Evolutionary conservation across 163 green algal genomes (phyloP), one percentile per base, ranked within the genome.

Genomic region (Chlamydomonas reinhardtii): DNA sequence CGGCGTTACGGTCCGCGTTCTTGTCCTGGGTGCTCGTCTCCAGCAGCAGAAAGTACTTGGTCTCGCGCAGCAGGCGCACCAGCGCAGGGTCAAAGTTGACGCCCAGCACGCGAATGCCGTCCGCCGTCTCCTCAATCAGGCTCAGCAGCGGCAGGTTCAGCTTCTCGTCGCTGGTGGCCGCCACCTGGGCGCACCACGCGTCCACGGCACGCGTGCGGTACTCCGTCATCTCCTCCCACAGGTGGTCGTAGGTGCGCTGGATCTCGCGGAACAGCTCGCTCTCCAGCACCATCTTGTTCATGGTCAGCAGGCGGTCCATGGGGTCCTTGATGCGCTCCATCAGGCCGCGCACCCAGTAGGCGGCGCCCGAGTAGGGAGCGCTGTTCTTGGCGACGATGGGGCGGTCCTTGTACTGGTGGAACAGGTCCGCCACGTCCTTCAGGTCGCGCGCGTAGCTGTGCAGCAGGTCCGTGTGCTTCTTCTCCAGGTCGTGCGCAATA

Each of bases 31-130:
- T 90, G 75, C 91, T 78, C 25, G 92, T 88, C 54, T 92, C 92
- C 64, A 98, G 90, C 34, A 96, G 87, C 82, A 98, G 74, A 84
- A 99, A 98, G 91, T 98, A 98, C 79, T 96, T 97, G 62, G 96
- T 96, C 88, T 99, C 96, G 0, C 94, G 91, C 86, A 98, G 92
- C 83, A 98, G 91, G 22, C 91, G 88, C 39, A 98, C 93, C 27
- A 99, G 91, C n/a, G 90, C 91, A 8, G 96, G 94, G 91, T 98
- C 96, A 88, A 99, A 99, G 89, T 99, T 99, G n/a, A 98, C 94
- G 8, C 96, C 80, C 73, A 97, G 73, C 48, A 83, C 74, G 14
- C 64, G 54, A 37, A 73, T 71, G 66, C 75, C 76, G 9, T 93
- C 90, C 6, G 75, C 56, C 15, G 85, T 92, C 12, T 70, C 69